A percentile compares a stretch with the other conserved stretches of the same genome.
Conservation (phyloP, 2,329 filamentous ascomycete species). For the Xylaria multiplex region DNA sequence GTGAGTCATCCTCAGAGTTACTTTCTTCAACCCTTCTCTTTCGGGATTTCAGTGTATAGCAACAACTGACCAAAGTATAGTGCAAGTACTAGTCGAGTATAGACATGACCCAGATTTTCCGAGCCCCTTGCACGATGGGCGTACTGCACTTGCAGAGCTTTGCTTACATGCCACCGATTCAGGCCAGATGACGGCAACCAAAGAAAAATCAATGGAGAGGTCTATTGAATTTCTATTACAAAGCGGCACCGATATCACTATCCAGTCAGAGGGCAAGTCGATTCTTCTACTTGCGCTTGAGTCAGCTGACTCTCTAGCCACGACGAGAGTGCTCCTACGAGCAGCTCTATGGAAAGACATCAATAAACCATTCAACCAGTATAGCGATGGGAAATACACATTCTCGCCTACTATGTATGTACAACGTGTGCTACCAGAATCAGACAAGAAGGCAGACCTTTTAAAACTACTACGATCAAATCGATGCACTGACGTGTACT, state of each 20-base stretch:
- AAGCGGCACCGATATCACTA: conserved; percentile 64
- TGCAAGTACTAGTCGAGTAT: conserved; percentile 65
- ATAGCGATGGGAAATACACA: conserved; percentile 61
- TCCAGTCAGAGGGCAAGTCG: conserved; percentile 67
- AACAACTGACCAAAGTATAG: not conserved
- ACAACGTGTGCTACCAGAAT: conserved; percentile 55
- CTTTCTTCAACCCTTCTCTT: not conserved
- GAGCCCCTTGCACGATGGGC: conserved; percentile 68
- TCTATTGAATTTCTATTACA: conserved; percentile 67
- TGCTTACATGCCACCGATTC: conserved; percentile 65
- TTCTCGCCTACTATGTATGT: conserved; percentile 75
- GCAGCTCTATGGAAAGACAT: conserved; percentile 72
- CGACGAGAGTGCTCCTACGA: conserved; percentile 68
- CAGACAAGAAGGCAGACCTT: conserved; percentile 55
- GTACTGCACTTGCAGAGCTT: conserved; percentile 71
- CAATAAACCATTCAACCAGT: conserved; percentile 68
- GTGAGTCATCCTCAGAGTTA: not conserved
- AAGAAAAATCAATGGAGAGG: conserved; percentile 65
- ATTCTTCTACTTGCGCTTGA: conserved; percentile 69
- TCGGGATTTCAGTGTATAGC: not conserved
- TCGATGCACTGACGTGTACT: conserved; percentile 64
- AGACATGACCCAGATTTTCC: conserved; percentile 74
- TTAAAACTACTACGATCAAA: conserved; percentile 62
- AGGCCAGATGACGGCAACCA: conserved; percentile 56
- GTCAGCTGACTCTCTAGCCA: conserved; percentile 62